These are phyloP conservation scores for Ramaria sp. DNA, from an alignment of 768 basidiomycete species.

Conservation along the genomic window DNA sequence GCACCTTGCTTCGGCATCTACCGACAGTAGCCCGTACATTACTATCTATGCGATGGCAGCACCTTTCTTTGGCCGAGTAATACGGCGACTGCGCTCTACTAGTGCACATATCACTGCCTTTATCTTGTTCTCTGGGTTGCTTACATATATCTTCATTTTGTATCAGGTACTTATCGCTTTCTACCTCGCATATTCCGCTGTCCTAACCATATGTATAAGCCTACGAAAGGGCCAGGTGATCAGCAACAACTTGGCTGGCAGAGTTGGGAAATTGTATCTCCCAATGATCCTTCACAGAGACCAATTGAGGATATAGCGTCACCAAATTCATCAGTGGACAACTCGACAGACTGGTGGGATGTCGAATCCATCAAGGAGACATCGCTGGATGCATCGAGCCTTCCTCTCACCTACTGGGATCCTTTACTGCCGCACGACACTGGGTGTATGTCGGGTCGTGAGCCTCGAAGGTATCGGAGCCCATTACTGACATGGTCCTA, in stretches of 20 bases:
- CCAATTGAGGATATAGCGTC: slow-evolving; percentile 12
- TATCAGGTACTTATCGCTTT: slow-evolving; percentile 88
- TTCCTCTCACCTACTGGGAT: slow-evolving; percentile 74
- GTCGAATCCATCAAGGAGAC: slow-evolving; percentile 29
- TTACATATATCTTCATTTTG: slow-evolving; percentile 69
- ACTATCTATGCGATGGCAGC: slow-evolving; percentile 21
- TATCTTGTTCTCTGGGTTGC: slow-evolving; percentile 56
- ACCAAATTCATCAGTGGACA: slow-evolving; percentile 12
- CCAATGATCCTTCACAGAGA: slow-evolving; percentile 9
- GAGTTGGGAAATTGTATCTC: slow-evolving; percentile 7
- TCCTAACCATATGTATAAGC: slow-evolving; percentile 12
- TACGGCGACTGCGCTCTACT: slow-evolving; percentile 42
- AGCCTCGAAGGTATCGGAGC: not conserved
- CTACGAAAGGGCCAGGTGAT: slow-evolving; percentile 8
- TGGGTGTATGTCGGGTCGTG: slow-evolving; percentile 47
- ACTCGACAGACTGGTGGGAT: slow-evolving; percentile 56
- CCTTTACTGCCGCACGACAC: slow-evolving; percentile 68
- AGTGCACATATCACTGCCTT: slow-evolving; percentile 50
- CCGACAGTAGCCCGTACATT: not conserved
- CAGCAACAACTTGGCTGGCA: slow-evolving; percentile 5
- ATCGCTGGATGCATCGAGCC: slow-evolving; percentile 46
- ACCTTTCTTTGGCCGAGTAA: slow-evolving; percentile 21
- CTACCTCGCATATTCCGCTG: slow-evolving; percentile 55
- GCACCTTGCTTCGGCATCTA: too few species aligned
- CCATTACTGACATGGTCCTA: not conserved